Conservation (phyloP, 257 asterid species). For the Capsicum rhomboideum region DNA sequence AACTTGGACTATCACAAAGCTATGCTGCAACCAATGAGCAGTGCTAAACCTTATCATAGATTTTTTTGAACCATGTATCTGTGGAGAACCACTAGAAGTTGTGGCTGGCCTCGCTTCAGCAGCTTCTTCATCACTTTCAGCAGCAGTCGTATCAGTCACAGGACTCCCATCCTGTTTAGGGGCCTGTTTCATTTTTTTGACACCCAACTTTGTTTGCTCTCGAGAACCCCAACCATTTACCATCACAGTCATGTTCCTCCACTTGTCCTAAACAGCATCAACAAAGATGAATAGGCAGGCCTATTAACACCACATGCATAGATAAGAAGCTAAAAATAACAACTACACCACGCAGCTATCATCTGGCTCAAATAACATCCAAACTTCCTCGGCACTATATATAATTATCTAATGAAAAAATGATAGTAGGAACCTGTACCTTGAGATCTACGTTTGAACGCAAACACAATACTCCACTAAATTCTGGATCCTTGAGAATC, state of each 20-base stretch:
- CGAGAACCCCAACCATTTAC: conserved; percentile 91
- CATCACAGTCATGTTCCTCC: conserved; percentile 99
- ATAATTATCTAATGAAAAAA: background rate
- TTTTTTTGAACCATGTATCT: conserved; percentile 61
- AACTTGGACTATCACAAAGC: background rate
- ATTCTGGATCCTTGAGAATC: conserved; percentile 88
- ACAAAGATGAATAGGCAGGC: conserved; percentile 7
- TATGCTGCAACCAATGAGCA: background rate
- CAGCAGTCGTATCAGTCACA: conserved; percentile 22
- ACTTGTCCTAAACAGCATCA: conserved; percentile 63
- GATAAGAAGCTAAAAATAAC: background rate
- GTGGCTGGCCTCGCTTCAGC: conserved; percentile 45
- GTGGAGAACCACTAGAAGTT: conserved; percentile 70
- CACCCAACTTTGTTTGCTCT: conserved; percentile 69
- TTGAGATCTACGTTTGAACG: conserved; percentile 96
- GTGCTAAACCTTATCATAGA: conserved; percentile 67
- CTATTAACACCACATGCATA: background rate
- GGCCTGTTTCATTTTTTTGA: conserved; percentile 53
- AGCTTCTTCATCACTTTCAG: conserved; percentile 69
- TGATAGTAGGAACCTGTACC: conserved; percentile 29
- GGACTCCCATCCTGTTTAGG: conserved; percentile 62
- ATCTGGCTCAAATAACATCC: background rate
- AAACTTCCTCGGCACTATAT: background rate
- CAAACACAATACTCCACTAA: conserved; percentile 60
- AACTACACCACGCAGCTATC: background rate